Base-by-base conservation (phyloP, 768 basidiomycete genomes). In the Tricholoma saponaceum region DNA sequence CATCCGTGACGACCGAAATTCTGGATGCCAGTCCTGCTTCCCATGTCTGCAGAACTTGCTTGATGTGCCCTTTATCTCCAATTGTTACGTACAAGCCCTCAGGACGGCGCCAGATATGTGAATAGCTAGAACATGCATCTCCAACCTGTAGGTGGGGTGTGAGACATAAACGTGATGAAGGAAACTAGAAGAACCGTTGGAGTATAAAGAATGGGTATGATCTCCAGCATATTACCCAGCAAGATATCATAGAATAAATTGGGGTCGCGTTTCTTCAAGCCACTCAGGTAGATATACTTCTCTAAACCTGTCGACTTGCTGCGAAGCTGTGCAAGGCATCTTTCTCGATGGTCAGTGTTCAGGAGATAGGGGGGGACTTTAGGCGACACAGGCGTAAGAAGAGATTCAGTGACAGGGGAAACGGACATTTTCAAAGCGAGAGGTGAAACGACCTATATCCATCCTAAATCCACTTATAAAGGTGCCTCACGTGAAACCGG, bases 1-100 rank as follows among this genome's bases (percentile, higher is more conserved):
- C 89, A 66, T 92, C 89, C 5, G 89, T 91, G 55, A 92, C 88
- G 58, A 92, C 89, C 39, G 85, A 79, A 64, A 92, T 90, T 41
- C 86, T 80, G 2, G 82, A 68, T 10, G 74, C 71, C 52, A 72
- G 61, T 37, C 68, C 69, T 39, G 72, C 68, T 22, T 81, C 77
- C 81, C 83, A 86, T 25, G 76, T 71, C 8, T 74, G 69, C 25
- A 90, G 75, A 39, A 88, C 74, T 26, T 83, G 70, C 20, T 79
- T 75, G 59, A 90, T 83, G 51, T 75, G 78, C 9, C 86, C 88
- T 66, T 84, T 84, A 71, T 89, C 83, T 53, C 83, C 74, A 54
- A 87, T 83, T 20, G 84, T 83, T 62, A 92, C 75, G 64, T 82
- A 82, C 59, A 81, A 62, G 3, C 84, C 84, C 62, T 85, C 83